Evolutionary conservation across 2,329 filamentous ascomycete genomes (phyloP).

Genomic region (Pseudocercospora eumusae): DNA sequence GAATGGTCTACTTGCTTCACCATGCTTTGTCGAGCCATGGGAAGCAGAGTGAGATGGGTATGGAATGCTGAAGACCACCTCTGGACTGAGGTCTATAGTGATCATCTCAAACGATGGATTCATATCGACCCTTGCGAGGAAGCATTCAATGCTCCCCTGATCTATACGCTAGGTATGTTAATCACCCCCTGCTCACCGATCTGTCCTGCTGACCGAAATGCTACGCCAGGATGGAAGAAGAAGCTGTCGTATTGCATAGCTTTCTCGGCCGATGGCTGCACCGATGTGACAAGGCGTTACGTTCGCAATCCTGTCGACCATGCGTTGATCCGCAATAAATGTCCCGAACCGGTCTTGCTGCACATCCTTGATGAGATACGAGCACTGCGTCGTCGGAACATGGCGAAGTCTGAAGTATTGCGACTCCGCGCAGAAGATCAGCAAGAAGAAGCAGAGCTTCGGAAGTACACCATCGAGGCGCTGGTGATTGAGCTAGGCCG

Average conservation of each 20-base stretch:
- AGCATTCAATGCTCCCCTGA: slow-evolving; percentile 87
- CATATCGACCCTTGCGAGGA: slow-evolving; percentile 95
- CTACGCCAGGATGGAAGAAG: slow-evolving; percentile 73
- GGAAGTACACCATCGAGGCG: slow-evolving; percentile 69
- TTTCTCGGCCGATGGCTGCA: slow-evolving; percentile 83
- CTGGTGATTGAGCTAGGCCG: slow-evolving; percentile 72
- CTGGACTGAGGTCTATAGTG: slow-evolving; percentile 96
- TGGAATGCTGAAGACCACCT: slow-evolving; percentile 98
- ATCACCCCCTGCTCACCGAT: neutral
- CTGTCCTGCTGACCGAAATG: neutral
- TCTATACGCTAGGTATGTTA: slow-evolving; percentile 76
- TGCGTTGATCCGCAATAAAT: slow-evolving; percentile 70
- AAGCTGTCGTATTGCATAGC: slow-evolving; percentile 97
- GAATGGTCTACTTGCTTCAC: slow-evolving; percentile 99
- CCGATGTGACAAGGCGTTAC: slow-evolving; percentile 65
- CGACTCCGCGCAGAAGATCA: slow-evolving; percentile 77
- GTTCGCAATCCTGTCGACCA: slow-evolving; percentile 66
- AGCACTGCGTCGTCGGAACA: slow-evolving; percentile 74
- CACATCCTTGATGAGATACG: slow-evolving; percentile 93
- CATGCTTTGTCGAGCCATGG: slow-evolving; percentile 93
- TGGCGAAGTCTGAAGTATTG: slow-evolving; percentile 82
- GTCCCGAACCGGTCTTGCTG: slow-evolving; percentile 83
- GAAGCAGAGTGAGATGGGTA: slow-evolving; percentile 89
- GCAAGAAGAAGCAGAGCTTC: slow-evolving; percentile 72
- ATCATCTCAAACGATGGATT: slow-evolving; percentile 88